phyloP scores from a whole-genome alignment of 2,329 filamentous ascomycete species.

The Pyrenophora teres region DNA sequence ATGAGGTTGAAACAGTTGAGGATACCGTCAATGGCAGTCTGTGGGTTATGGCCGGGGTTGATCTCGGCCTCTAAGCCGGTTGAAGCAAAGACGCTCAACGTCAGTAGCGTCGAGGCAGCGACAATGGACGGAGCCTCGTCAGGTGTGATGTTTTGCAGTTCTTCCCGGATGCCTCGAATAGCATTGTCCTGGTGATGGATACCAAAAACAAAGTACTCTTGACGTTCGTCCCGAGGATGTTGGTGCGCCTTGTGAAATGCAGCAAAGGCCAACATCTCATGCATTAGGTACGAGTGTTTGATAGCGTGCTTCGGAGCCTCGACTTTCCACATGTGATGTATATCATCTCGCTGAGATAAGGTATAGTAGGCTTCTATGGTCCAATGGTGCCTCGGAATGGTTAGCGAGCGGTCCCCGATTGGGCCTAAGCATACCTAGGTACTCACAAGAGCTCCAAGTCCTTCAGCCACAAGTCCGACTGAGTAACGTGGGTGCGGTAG shows the following conservation, averaged over 20 bases:
- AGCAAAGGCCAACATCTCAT: constrained; percentile 50
- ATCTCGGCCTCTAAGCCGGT: constrained; percentile 30
- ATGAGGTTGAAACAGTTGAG: constrained; percentile 44
- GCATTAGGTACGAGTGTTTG: constrained; percentile 44
- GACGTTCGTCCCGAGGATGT: constrained; percentile 27
- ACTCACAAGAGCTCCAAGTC: constrained; percentile 44
- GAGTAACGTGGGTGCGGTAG: constrained; percentile 24
- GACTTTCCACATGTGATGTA: constrained; percentile 41
- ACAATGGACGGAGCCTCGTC: constrained; percentile 41
- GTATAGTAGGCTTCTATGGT: constrained; percentile 32
- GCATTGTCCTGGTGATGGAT: constrained; percentile 46
- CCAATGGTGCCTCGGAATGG: constrained; percentile 41
- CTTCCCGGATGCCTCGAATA: constrained; percentile 38
- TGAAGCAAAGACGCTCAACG: constrained; percentile 39
- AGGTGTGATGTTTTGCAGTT: constrained; percentile 34
- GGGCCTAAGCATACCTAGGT: neutral
- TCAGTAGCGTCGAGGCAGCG: constrained; percentile 38
- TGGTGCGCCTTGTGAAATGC: constrained; percentile 46
- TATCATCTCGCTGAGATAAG: constrained; percentile 33
- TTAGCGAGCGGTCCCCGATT: constrained; percentile 1
- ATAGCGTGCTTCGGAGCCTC: constrained; percentile 44
- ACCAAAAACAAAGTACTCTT: constrained; percentile 40
- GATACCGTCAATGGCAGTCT: constrained; percentile 36
- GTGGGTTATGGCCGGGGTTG: constrained; percentile 8
- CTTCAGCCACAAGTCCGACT: constrained; percentile 37